Base-by-base conservation (phyloP, 176 grass and related monocot species). In the Rhipidocladum racemiflorum region DNA sequence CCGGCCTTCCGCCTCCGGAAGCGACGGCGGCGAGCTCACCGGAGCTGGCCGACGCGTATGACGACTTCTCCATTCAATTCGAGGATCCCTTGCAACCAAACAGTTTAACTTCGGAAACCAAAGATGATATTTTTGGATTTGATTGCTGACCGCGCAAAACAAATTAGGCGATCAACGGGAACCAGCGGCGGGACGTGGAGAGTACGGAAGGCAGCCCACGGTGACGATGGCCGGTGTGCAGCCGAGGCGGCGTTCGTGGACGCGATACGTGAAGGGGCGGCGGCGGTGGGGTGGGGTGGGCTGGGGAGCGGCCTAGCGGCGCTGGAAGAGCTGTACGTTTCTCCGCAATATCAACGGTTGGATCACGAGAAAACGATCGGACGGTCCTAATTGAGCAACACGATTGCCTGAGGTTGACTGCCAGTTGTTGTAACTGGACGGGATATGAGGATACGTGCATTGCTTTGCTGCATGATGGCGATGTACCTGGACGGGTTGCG, bases 31-130 rank as follows among this genome's bases (percentile, higher is more conserved):
- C 45, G 50, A 88, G 70, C 44, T 92, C 87, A 55, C 72, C 61
- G 2, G 68, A 78, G 80, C 89, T 92, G 68, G 82, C 77, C 27
- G 92, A 94, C 38, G 92, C 87, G 64, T 85, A 90, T 1, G 80
- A 78, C 17, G 71, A 82, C 64, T 70, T 51, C 30, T 91, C 89
- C 85, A 91, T 91, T 68, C 25, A 59, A 30, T 74, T 17, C 9
- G 81, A 73, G 44, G 1, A 51, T 50, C 28, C 49, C 77, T 63
- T 32, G 5, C 25, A 46, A 77, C 7, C 18, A 57, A 62, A 29
- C 15, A 12, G 25, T 9, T 38, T 4, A 10, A 32, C 50, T 55
- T 40, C 69, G 67, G 4, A 24, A 6, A 28, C 2, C 7, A 61
- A 77, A 44, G 23, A 23, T 18, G 12, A 13, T 10, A 20, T 6